Base-by-base conservation (phyloP, 805 yeast genomes). In the Kluyveromyces lactis region DNA sequence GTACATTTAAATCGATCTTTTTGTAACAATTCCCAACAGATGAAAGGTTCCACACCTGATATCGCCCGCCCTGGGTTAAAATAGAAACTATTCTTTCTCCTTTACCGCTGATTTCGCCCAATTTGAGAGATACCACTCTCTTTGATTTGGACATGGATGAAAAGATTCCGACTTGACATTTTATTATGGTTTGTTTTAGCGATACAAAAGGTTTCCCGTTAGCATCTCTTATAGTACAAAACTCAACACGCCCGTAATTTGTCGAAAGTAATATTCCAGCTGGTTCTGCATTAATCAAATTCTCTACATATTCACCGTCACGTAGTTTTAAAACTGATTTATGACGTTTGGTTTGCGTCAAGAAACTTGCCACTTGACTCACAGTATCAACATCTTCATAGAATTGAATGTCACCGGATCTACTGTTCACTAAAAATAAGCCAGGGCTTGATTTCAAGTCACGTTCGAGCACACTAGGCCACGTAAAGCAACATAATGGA, bases 251-350 rank as follows among this genome's bases (percentile, higher is more conserved):
- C 18, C 86, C 86, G 44, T 73, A 64, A 3, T 83, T 74, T 0
- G 96, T 86, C 6, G 86, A 73, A 7, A 81, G 52, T 0, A 81
- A 67, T 4, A 86, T 66, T 2, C 95, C 95, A 1, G 82, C 76
- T 0, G 92, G 89, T 46, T 79, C 86, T 9, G 81, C 68, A 43
- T 73, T 73, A 40, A 76, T 74, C 1, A 81, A 71, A 28, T 68
- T 50, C 1, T 77, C 72, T 13, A 86, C 64, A 23, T 56, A 53
- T 54, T 89, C 97, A 18, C 45, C 39, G 15, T 51, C 52, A 23
- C 50, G 48, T 13, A 58, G 37, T 18, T 46, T 49, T 28, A 59
- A 35, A 33, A 45, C 46, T 18, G 57, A 29, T 4, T 34, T 42
- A 35, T 56, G 58, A 5, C 57, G 52, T 43, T 55, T 49, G 15